Conservation (phyloP, 768 basidiomycete species). For the Mycena latifolia region DNA sequence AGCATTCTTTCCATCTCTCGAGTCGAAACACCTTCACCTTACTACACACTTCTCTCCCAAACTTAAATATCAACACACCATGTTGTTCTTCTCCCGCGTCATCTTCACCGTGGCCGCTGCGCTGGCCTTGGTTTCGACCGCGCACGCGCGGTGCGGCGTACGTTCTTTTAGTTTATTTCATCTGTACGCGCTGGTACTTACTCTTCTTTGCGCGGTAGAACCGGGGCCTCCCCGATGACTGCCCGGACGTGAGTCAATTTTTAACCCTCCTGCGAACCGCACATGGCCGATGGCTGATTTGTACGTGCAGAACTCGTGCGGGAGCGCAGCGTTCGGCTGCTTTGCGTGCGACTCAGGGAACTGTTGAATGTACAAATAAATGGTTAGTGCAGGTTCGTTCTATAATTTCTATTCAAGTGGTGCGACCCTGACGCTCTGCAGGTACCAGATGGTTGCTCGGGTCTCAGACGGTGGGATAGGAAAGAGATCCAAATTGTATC, state of each 20-base stretch:
- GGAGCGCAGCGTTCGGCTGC: constrained; percentile 2
- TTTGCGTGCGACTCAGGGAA: constrained; percentile 15
- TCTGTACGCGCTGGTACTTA: background rate
- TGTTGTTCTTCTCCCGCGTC: constrained; percentile 14
- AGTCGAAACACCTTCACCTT: too few species aligned
- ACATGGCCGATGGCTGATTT: too few species aligned
- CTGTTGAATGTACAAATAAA: too few species aligned
- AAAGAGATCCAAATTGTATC: too few species aligned
- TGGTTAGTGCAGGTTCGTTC: too few species aligned
- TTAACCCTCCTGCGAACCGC: background rate
- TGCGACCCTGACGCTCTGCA: too few species aligned
- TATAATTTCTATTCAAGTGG: too few species aligned
- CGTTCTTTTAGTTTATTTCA: background rate
- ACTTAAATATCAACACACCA: too few species aligned
- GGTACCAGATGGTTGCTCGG: too few species aligned
- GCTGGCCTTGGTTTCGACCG: constrained; percentile 2
- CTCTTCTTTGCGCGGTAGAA: background rate
- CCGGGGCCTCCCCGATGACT: constrained; percentile 12
- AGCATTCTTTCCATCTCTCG: too few species aligned
- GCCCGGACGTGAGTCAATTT: constrained; percentile 20
- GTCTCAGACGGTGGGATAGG: too few species aligned
- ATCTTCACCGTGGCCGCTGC: constrained; percentile 13
- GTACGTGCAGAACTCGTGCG: constrained; percentile 17
- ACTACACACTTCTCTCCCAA: background rate
- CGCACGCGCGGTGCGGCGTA: constrained; percentile 11